These are phyloP conservation scores for Podaxis pistillaris DNA, from an alignment of 768 basidiomycete genomes.

Conservation along the genomic window DNA sequence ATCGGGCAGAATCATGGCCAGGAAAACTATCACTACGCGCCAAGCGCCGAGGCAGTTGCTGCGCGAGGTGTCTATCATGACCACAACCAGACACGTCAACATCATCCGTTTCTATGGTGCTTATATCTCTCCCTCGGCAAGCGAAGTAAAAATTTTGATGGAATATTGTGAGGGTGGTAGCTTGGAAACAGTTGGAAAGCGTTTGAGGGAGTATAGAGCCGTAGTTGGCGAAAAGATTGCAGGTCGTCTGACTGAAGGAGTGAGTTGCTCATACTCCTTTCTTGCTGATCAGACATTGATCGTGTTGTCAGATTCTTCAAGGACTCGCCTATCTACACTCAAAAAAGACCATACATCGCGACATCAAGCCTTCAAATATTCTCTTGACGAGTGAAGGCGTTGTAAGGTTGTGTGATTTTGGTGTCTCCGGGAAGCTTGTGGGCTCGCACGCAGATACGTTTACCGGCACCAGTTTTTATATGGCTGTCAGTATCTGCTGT, in stretches of 20 bases:
- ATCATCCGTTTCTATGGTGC: slow-evolving; percentile 93
- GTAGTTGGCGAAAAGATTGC: slow-evolving; percentile 86
- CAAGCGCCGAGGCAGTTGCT: slow-evolving; percentile 93
- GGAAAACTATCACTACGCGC: slow-evolving; percentile 90
- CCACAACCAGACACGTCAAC: slow-evolving; percentile 78
- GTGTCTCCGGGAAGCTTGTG: slow-evolving; percentile 94
- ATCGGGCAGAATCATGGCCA: slow-evolving; percentile 80
- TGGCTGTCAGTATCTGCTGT: slow-evolving; percentile 77
- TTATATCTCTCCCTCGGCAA: slow-evolving; percentile 81
- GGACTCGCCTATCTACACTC: slow-evolving; percentile 94
- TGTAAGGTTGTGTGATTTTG: slow-evolving; percentile 94
- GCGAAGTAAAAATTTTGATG: slow-evolving; percentile 95
- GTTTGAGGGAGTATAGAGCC: slow-evolving; percentile 74
- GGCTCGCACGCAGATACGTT: slow-evolving; percentile 92
- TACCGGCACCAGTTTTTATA: slow-evolving; percentile 97
- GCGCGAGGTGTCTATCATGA: slow-evolving; percentile 89
- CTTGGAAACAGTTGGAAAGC: slow-evolving; percentile 84
- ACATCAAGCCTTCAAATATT: slow-evolving; percentile 94
- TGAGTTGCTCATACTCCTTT: slow-evolving; percentile 36
- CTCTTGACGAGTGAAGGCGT: slow-evolving; percentile 86
- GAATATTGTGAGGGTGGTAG: slow-evolving; percentile 87
- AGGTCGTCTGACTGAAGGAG: slow-evolving; percentile 91
- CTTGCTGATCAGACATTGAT: slow-evolving; percentile 16
- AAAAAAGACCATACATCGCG: slow-evolving; percentile 91
- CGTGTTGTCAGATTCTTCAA: slow-evolving; percentile 62